These are phyloP conservation scores for Syncephalastrum monosporum DNA, from an alignment of 371 early-diverging fungal genomes.

Conservation along the genomic window DNA sequence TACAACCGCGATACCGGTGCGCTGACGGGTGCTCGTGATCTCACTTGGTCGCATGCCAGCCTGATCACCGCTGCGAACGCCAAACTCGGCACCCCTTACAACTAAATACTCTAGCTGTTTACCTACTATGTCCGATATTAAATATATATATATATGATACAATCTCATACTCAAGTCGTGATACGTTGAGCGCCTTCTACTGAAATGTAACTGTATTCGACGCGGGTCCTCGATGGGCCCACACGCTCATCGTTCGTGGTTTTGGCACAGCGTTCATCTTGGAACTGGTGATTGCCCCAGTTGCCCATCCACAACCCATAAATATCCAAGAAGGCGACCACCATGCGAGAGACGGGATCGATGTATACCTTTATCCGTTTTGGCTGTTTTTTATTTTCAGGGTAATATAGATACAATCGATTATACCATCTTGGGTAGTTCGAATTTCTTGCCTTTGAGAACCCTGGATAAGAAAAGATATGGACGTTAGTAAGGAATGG, in stretches of 20 bases:
- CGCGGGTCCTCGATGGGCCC: too few species aligned
- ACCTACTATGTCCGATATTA: too few species aligned
- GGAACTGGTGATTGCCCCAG: too few species aligned
- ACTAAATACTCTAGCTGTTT: neutral
- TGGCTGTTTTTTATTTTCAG: conserved; percentile 1
- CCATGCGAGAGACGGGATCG: neutral
- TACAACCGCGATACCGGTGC: conserved; percentile 54
- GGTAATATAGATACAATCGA: too few species aligned
- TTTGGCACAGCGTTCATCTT: too few species aligned
- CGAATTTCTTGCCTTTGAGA: conserved; percentile 82
- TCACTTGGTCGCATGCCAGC: conserved; percentile 79
- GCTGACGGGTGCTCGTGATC: conserved; percentile 60
- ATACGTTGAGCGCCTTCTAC: too few species aligned
- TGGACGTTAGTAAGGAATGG: neutral
- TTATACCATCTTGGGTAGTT: conserved; percentile 58
- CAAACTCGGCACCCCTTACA: conserved; percentile 5
- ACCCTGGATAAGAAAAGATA: conserved; percentile 55
- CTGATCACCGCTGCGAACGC: conserved; percentile 47
- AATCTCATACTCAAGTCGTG: too few species aligned
- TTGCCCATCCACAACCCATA: too few species aligned
- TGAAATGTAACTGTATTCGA: too few species aligned
- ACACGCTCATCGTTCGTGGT: too few species aligned
- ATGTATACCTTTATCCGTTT: conserved; percentile 2
- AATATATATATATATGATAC: too few species aligned
- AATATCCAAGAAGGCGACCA: neutral